Conservation (phyloP, 192 early-diverging fungal species). For the Coemansia sp. region DNA sequence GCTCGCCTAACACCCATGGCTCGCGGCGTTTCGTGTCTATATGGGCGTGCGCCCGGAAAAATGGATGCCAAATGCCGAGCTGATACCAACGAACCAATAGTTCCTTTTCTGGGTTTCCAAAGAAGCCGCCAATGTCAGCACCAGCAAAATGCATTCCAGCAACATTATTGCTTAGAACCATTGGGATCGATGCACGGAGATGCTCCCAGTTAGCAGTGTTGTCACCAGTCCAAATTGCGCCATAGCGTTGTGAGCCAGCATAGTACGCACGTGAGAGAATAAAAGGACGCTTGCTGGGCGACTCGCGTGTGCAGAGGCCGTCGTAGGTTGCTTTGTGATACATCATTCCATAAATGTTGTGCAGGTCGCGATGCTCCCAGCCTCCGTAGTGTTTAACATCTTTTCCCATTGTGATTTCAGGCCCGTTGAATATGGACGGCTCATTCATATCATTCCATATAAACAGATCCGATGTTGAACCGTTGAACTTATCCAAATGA, state of each 20-base stretch:
- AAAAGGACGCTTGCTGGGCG: conserved; percentile 76
- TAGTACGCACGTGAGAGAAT: conserved; percentile 96
- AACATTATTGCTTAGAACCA: conserved; percentile 85
- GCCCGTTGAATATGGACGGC: conserved; percentile 94
- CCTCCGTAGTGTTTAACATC: conserved; percentile 84
- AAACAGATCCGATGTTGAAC: conserved; percentile 76
- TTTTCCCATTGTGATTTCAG: conserved; percentile 96
- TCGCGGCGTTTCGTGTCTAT: conserved; percentile 97
- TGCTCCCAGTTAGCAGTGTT: conserved; percentile 91
- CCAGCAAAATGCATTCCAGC: conserved; percentile 90
- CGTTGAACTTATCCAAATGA: conserved; percentile 75
- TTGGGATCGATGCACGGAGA: conserved; percentile 77
- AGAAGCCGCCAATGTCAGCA: conserved; percentile 97
- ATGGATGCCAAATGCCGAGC: conserved; percentile 90
- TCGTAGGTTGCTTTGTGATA: conserved; percentile 84
- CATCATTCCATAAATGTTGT: conserved; percentile 91
- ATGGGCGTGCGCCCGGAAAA: conserved; percentile 97
- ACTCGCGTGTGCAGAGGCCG: conserved; percentile 69
- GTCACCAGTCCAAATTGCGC: conserved; percentile 98
- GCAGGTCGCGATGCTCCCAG: conserved; percentile 93
- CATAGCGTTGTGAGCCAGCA: conserved; percentile 91
- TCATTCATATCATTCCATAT: conserved; percentile 99
- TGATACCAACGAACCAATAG: conserved; percentile 99
- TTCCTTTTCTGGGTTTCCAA: conserved; percentile 88
- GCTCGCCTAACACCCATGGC: conserved; percentile 93